A percentile compares a stretch with the other conserved stretches of the same genome.
phyloP scores from a whole-genome alignment of 1,139 yeast species.

The Pichia sp. region DNA sequence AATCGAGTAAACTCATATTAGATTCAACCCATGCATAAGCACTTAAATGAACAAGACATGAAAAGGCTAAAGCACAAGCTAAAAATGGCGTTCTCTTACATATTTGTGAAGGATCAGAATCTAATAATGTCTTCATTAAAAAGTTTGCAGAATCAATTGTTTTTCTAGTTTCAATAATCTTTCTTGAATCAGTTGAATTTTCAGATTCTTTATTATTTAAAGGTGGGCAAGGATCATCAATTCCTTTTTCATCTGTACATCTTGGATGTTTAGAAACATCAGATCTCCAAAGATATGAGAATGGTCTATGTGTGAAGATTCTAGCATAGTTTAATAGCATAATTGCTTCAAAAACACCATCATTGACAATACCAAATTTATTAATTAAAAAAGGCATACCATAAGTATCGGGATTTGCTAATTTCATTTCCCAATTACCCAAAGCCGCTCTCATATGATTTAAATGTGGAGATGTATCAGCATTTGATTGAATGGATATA shows the following conservation, averaged over 20 bases:
- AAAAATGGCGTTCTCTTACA: conserved; percentile 41
- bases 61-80: conserved; percentile 47
- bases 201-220: conserved; percentile 25
- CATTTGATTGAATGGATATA: conserved; percentile 36
- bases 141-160: conserved; percentile 47
- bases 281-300: conserved; percentile 45
- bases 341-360: conserved; percentile 45
- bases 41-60: conserved; percentile 43
- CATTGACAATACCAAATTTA: conserved; percentile 39
- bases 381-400: conserved; percentile 38
- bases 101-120: conserved; percentile 39
- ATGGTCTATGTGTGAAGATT: conserved; percentile 46
- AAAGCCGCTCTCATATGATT: conserved; percentile 38
- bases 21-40: conserved; percentile 45
- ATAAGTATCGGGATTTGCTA: conserved; percentile 39
- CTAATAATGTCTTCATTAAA: conserved; percentile 40
- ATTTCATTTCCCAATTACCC: conserved; percentile 43
- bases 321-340: conserved; percentile 43
- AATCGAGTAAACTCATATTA: conserved; percentile 14
- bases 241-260: conserved; percentile 31
- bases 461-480: conserved; percentile 33
- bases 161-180: conserved; percentile 44
- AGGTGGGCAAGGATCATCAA: conserved; percentile 20
- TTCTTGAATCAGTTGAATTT: conserved; percentile 32
- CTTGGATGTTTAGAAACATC: conserved; percentile 39